A percentile compares a stretch with the other conserved stretches of the same genome.
phyloP scores from a whole-genome alignment of 495 filamentous ascomycete genomes.

The Wilcoxina mikolae region DNA sequence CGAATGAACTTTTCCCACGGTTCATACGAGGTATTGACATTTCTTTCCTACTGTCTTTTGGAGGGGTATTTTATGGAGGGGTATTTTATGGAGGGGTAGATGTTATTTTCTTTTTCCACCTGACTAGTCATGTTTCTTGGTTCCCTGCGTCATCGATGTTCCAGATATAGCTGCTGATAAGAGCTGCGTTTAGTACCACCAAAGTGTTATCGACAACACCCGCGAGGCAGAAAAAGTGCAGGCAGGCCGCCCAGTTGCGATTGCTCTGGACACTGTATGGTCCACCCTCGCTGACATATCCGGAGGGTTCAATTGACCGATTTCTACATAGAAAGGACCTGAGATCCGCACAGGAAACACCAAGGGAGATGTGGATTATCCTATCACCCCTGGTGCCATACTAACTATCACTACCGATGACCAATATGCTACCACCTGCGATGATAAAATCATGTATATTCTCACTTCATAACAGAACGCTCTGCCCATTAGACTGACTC shows the following conservation, averaged over 20 bases:
- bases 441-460: constrained; percentile 83
- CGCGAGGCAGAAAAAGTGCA: constrained; percentile 62
- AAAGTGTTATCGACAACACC: constrained; percentile 91
- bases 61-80: constrained; percentile 14
- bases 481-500: constrained; percentile 2
- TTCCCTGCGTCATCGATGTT: neutral
- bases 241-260: constrained; percentile 76
- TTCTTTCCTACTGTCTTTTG: neutral
- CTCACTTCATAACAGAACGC: too few relatives aligned
- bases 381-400: constrained; percentile 65
- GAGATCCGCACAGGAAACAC: constrained; percentile 98
- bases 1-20: constrained; percentile 99
- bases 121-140: neutral
- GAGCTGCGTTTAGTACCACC: constrained; percentile 46
- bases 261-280: constrained; percentile 81
- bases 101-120: neutral
- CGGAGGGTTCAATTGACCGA: neutral
- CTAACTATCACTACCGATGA: constrained; percentile 97
- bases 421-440: constrained; percentile 68
- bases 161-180: constrained; percentile 18
- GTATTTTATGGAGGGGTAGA: constrained; percentile 7
- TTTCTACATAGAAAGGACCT: constrained; percentile 58
- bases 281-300: neutral
- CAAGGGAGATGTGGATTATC: constrained; percentile 63
- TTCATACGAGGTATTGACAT: constrained; percentile 57